Percentiles rank a stretch among this genome's conserved stretches.
These are phyloP conservation scores for Geosmithia flava DNA, from an alignment of 2,329 filamentous ascomycete genomes.

Conservation along the genomic window DNA sequence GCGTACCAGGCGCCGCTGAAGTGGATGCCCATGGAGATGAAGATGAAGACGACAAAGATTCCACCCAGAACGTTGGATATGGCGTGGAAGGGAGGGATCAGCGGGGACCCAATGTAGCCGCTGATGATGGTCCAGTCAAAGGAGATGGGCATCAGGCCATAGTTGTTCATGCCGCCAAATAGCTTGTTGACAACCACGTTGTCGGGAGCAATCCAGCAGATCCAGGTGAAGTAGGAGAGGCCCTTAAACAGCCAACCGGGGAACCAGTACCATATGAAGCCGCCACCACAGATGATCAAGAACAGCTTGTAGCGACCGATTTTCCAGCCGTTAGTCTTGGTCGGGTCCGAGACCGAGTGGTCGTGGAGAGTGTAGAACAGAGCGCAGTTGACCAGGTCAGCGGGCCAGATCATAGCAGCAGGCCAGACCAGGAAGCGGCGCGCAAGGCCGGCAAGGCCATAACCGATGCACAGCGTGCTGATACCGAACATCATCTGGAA, in stretches of 20 bases:
- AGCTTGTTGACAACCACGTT: conserved; percentile 49
- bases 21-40: conserved; percentile 46
- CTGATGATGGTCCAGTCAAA: conserved; percentile 40
- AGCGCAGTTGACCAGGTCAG: conserved; percentile 38
- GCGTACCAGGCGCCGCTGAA: conserved; percentile 44
- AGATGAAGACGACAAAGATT: conserved; percentile 40
- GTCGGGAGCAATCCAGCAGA: conserved; percentile 50
- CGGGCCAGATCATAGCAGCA: conserved; percentile 46
- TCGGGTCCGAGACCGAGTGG: conserved; percentile 30
- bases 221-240: conserved; percentile 48
- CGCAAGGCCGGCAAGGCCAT: conserved; percentile 41
- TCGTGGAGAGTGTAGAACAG: conserved; percentile 36
- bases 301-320: conserved; percentile 54
- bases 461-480: conserved; percentile 43
- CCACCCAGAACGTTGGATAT: conserved; percentile 42
- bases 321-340: conserved; percentile 45
- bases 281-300: conserved; percentile 38
- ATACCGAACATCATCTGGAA: conserved; percentile 42
- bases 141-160: conserved; percentile 48
- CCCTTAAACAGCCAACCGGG: conserved; percentile 52
- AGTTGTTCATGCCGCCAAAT: conserved; percentile 45
- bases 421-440: conserved; percentile 41
- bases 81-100: conserved; percentile 40
- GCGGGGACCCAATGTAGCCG: conserved; percentile 34
- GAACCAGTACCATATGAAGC: conserved; percentile 47